Base-by-base conservation (phyloP, 352 stramenopile genomes). In the Phytophthora pistaciae region DNA sequence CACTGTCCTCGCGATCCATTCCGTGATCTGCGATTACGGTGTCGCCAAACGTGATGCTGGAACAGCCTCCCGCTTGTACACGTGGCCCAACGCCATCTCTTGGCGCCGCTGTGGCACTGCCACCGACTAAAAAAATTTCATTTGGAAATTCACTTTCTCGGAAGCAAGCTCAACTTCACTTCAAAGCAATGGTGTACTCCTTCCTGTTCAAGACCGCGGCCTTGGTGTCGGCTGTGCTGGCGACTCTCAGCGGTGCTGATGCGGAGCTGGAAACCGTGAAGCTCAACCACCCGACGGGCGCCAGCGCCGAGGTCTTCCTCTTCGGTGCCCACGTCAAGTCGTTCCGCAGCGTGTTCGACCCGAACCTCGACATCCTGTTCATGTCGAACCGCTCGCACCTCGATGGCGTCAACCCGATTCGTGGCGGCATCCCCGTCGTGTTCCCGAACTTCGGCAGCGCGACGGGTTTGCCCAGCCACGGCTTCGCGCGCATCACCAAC, bases 251-350 rank as follows among this genome's bases (percentile, higher is more conserved):
- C 18, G 14, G 42, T 21, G 31, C 42, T 3, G 59, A 63, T 70
- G 62, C 90, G 66, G 20, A 85, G 81, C 50, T 82, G 78, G 52
- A 84, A 71, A 76, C 72, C n/a, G 58, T 88, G 20, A 61, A 49
- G 42, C 42, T 49, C 16, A 49, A 16, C n/a, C 46, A 54, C 46
- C 46, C 46, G n/a, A 18, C 46, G 7, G 46, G 46, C 8, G 31
- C 46, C 10, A 25, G 46, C 21, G 46, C 46, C 6, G 46, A 54
- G 21, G 20, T 54, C 7, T 29, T 23, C 20, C 46, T 54, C 18
- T 54, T 29, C 14, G 46, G 46, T 29, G 46, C 46, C 20, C n/a
- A 25, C 14, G 20, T 54, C 20, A 54, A 25, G n/a, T 25, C 46
- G 9, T 54, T 54, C 20, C 21, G 21, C 20, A 18, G n/a, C 20